Evolutionary conservation across 805 yeast species (phyloP).

Genomic region (Starmerella vitae): DNA sequence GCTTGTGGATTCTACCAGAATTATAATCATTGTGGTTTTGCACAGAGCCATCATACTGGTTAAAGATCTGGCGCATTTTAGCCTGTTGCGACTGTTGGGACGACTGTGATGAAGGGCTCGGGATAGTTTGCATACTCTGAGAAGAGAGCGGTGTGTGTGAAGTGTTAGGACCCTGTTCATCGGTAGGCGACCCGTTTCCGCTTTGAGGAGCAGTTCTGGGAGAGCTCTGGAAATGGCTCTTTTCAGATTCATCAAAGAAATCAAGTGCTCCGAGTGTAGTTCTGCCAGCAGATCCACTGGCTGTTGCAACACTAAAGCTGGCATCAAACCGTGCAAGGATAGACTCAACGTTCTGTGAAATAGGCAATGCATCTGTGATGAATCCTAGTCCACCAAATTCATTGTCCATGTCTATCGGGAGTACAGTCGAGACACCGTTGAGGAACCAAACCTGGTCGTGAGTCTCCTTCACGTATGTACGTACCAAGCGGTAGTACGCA

Average conservation of each 20-base stretch:
- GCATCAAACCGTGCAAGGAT: conserved; percentile 22
- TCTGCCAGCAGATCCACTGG: not conserved
- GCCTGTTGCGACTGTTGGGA: not conserved
- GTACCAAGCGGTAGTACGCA: conserved; percentile 65
- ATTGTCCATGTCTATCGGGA: conserved; percentile 85
- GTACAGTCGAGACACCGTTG: conserved; percentile 77
- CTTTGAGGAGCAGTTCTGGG: conserved; percentile 3
- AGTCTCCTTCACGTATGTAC: conserved; percentile 75
- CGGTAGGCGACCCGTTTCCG: conserved; percentile 1
- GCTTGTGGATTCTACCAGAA: conserved; percentile 15
- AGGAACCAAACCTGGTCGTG: conserved; percentile 86
- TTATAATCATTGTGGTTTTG: not conserved
- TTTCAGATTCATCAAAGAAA: not conserved
- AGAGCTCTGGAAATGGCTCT: not conserved
- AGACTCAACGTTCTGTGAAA: conserved; percentile 21
- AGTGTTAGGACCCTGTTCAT: not conserved
- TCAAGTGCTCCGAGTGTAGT: conserved; percentile 1
- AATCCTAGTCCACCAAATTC: conserved; percentile 45
- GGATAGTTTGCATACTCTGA: not conserved
- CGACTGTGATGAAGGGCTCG: not conserved
- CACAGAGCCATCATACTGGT: not conserved
- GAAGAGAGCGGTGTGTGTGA: not conserved
- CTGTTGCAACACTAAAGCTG: conserved; percentile 19
- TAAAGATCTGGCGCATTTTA: not conserved
- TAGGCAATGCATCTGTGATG: conserved; percentile 33